These are phyloP conservation scores for Sporothrix euskadiensis DNA, from an alignment of 2,329 filamentous ascomycete genomes.

Conservation along the genomic window DNA sequence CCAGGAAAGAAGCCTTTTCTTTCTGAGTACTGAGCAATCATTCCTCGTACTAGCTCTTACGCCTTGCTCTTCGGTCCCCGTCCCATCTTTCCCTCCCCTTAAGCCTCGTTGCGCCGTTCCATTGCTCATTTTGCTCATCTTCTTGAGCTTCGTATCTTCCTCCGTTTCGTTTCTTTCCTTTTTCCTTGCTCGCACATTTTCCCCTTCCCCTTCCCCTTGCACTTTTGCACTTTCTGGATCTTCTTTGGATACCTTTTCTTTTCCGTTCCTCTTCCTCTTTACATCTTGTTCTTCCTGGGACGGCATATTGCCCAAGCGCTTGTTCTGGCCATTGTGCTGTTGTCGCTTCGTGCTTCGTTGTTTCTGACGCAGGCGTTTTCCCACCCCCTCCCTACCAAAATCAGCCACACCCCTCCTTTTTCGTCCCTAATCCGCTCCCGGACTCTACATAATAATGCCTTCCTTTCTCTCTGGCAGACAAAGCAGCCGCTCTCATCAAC, in stretches of 20 bases:
- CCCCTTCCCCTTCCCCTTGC: neutral
- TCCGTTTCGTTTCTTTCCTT: neutral
- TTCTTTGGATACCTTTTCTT: neutral
- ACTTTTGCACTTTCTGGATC: neutral
- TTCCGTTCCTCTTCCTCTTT: neutral
- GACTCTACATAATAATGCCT: constrained; percentile 46
- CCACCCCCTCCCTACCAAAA: constrained; percentile 26
- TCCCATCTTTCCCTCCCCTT: neutral
- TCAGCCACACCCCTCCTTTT: constrained; percentile 26
- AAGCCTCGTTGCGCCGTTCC: neutral
- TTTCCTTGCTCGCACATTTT: neutral
- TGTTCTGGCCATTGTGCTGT: constrained; percentile 21
- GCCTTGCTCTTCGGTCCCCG: neutral
- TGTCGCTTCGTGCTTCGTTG: constrained; percentile 24
- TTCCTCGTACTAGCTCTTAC: neutral
- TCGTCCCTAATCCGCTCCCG: constrained; percentile 23
- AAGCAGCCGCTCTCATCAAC: constrained; percentile 56
- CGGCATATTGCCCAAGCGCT: constrained; percentile 25
- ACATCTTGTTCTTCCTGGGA: neutral
- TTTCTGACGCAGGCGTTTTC: constrained; percentile 20
- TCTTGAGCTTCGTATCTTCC: constrained; percentile 14
- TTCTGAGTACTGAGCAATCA: neutral
- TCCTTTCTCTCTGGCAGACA: constrained; percentile 58
- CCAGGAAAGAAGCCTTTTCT: neutral
- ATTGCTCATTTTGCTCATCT: neutral